phyloP scores from a whole-genome alignment of 306 rosid species.

The Vigna trinervia region DNA sequence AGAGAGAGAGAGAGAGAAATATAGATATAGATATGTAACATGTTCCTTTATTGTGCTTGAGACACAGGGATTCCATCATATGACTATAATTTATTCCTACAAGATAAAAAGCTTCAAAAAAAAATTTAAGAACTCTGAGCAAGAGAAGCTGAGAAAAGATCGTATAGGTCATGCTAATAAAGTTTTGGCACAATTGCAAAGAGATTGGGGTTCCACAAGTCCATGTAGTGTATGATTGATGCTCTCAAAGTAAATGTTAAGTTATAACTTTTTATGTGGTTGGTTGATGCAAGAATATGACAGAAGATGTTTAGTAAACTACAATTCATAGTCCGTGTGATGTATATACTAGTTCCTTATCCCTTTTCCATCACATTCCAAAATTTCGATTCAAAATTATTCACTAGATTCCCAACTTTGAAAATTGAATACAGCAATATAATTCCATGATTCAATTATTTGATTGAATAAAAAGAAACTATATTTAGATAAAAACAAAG shows the following conservation, averaged over 20 bases:
- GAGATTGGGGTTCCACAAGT: constrained; percentile 9
- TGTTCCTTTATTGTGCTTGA: too few species aligned
- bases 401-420: constrained; percentile 25
- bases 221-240: not conserved
- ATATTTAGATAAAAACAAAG: constrained; percentile 26
- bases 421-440: not conserved
- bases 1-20: too few species aligned
- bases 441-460: constrained; percentile 23
- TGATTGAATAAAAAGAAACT: constrained; percentile 15
- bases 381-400: not conserved
- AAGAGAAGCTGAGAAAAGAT: not conserved
- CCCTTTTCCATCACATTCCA: constrained; percentile 8
- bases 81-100: too few species aligned
- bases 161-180: constrained; percentile 25
- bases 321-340: not conserved
- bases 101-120: not conserved
- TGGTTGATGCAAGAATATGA: constrained; percentile 12
- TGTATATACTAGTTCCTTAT: constrained; percentile 9
- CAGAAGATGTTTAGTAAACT: constrained; percentile 31
- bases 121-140: not conserved
- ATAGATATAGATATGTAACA: too few species aligned
- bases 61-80: too few species aligned
- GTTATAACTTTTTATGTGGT: not conserved
- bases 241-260: not conserved
- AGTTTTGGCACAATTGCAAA: constrained; percentile 19